phyloP scores from a whole-genome alignment of 768 basidiomycete genomes.

The Boletus barrowsii region DNA sequence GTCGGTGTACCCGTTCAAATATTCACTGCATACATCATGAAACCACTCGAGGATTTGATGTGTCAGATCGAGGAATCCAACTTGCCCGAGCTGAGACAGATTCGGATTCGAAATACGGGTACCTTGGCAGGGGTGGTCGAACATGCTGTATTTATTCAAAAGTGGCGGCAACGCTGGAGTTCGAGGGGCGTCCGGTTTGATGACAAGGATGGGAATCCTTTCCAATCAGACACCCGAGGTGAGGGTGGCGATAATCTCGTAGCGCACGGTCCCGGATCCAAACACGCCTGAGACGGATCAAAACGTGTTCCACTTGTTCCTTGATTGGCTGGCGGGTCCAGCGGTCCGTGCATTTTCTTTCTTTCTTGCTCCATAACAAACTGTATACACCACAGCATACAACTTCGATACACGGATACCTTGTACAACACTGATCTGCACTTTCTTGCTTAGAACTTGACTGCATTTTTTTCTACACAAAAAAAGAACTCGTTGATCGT shows the following conservation, averaged over 20 bases:
- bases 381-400: no score
- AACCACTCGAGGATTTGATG: constrained; percentile 39
- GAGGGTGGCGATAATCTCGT: not conserved
- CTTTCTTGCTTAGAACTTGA: no score
- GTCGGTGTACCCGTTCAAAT: constrained; percentile 36
- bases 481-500: no score
- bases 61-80: constrained; percentile 35
- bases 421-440: no score
- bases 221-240: constrained; percentile 5
- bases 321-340: not conserved
- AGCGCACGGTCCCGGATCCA: not conserved
- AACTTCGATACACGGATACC: no score
- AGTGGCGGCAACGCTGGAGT: constrained; percentile 30
- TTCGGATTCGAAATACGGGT: constrained; percentile 42
- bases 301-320: not conserved
- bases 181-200: constrained; percentile 30
- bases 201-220: constrained; percentile 29
- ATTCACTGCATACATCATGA: constrained; percentile 39
- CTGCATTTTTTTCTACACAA: no score
- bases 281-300: not conserved
- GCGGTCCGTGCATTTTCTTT: no score
- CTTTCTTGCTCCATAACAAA: no score
- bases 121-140: constrained; percentile 34
- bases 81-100: constrained; percentile 34
- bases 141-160: constrained; percentile 24